Percentiles rank a stretch among this genome's conserved stretches.
Evolutionary conservation across 495 filamentous ascomycete species (phyloP).

Genomic region (Chaetomium tenue): DNA sequence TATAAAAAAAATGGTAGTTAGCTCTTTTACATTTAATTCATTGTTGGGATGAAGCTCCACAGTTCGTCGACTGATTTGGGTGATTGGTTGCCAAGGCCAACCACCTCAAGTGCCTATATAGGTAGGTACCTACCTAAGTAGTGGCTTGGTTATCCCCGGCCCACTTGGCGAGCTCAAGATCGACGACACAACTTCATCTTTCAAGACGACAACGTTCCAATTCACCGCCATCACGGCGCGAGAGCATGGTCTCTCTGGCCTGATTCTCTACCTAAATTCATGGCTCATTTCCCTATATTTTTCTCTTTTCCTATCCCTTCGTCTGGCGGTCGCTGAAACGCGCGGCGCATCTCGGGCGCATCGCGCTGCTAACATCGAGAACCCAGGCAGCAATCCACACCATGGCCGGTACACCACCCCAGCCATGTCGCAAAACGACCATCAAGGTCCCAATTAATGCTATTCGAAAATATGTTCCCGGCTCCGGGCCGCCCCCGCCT

Average conservation of each 20-base stretch:
- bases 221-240: constrained; percentile 6
- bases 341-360: constrained; percentile 13
- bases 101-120: too few relatives aligned
- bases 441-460: constrained; percentile 42
- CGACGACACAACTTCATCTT: background rate
- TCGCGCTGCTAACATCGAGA: background rate
- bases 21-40: too few relatives aligned
- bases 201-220: background rate
- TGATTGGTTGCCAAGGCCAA: too few relatives aligned
- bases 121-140: too few relatives aligned
- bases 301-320: background rate
- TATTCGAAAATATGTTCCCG: constrained; percentile 37
- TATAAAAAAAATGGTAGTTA: too few relatives aligned
- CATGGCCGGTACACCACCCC: constrained; percentile 19
- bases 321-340: background rate
- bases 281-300: background rate
- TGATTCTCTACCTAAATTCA: background rate
- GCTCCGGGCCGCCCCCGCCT: constrained; percentile 41
- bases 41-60: too few relatives aligned
- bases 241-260: background rate
- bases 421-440: constrained; percentile 17
- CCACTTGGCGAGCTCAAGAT: background rate
- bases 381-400: background rate
- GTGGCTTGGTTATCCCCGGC: background rate
- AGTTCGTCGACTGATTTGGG: too few relatives aligned